Percentiles rank a stretch among this genome's conserved stretches.
Conservation (phyloP, 495 filamentous ascomycete genomes). For the Penicillium ochrochloron region DNA sequence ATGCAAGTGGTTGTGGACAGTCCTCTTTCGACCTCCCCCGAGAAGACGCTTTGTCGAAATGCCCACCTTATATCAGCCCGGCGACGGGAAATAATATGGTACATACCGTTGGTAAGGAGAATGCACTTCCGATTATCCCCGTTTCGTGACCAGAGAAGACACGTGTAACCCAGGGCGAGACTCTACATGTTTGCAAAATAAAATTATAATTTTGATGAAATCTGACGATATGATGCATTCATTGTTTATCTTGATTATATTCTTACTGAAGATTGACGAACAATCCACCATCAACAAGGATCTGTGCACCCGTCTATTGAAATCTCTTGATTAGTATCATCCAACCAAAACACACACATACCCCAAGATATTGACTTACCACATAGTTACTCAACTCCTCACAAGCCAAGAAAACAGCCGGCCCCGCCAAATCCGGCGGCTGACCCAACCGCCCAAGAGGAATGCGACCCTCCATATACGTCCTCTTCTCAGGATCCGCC, state of each 20-base stretch:
- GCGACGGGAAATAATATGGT: not conserved
- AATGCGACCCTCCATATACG: conserved; percentile 77
- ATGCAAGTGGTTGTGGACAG: not conserved
- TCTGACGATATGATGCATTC: not conserved
- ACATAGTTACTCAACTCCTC: conserved; percentile 39
- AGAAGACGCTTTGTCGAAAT: not conserved
- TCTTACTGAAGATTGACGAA: conserved; percentile 19
- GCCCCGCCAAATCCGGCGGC: conserved; percentile 40
- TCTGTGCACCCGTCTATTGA: conserved; percentile 11
- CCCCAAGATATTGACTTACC: not conserved
- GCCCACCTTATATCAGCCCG: not conserved
- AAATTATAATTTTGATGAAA: not conserved
- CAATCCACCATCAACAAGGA: conserved; percentile 19
- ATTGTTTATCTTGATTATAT: not conserved
- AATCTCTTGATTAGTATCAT: not conserved
- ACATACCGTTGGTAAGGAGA: not conserved
- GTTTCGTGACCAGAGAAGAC: not conserved
- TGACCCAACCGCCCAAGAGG: conserved; percentile 61
- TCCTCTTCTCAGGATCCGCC: conserved; percentile 59
- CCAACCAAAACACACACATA: too few species aligned
- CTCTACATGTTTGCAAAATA: not conserved
- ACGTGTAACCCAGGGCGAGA: not conserved
- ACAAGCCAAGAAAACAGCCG: conserved; percentile 38
- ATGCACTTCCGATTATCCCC: not conserved
- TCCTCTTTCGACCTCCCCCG: not conserved